A percentile compares a stretch with the other conserved stretches of the same genome.
Conservation (phyloP, 1,284 basidiomycete genomes). For the Cutaneotrichosporon sp. region DNA sequence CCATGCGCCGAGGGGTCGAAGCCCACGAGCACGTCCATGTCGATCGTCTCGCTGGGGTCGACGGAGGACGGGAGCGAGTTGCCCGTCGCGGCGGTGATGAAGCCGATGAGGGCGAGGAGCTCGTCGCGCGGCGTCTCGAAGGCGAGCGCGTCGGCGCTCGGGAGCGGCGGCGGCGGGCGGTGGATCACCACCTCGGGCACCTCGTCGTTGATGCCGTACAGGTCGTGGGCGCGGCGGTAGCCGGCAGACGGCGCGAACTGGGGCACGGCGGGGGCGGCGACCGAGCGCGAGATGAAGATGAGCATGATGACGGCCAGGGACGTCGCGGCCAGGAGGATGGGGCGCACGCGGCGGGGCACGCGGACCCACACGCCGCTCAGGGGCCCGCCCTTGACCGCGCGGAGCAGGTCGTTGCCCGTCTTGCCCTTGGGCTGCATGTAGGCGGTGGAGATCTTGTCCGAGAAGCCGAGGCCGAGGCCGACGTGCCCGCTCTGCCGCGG, state of each 20-base stretch:
- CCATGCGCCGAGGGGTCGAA: slow-evolving; percentile 71
- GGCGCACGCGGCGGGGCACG: slow-evolving; percentile 40
- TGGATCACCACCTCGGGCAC: slow-evolving; percentile 16
- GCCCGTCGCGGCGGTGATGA: slow-evolving; percentile 73
- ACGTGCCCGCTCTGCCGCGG: slow-evolving; percentile 16
- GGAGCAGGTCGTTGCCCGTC: not conserved
- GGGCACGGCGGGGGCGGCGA: not conserved
- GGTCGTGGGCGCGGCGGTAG: not conserved
- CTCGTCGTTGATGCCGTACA: slow-evolving; percentile 21
- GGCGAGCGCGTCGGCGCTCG: slow-evolving; percentile 6
- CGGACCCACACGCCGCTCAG: slow-evolving; percentile 25
- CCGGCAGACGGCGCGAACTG: not conserved
- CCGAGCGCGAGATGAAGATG: slow-evolving; percentile 30
- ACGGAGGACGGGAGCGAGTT: slow-evolving; percentile 70
- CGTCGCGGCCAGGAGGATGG: slow-evolving; percentile 34
- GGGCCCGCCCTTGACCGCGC: not conserved
- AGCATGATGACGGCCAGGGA: slow-evolving; percentile 32
- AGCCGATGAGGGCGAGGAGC: slow-evolving; percentile 70
- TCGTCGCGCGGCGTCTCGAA: slow-evolving; percentile 59
- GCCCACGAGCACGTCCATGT: slow-evolving; percentile 76
- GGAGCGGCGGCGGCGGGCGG: not conserved
- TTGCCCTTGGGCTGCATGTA: not conserved
- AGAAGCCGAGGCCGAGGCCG: slow-evolving; percentile 19
- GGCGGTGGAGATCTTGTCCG: not conserved
- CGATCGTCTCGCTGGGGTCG: slow-evolving; percentile 66